Percentiles rank a stretch among this genome's conserved stretches.
These are phyloP conservation scores for Pueraria montana DNA, from an alignment of 306 rosid species.

Conservation along the genomic window DNA sequence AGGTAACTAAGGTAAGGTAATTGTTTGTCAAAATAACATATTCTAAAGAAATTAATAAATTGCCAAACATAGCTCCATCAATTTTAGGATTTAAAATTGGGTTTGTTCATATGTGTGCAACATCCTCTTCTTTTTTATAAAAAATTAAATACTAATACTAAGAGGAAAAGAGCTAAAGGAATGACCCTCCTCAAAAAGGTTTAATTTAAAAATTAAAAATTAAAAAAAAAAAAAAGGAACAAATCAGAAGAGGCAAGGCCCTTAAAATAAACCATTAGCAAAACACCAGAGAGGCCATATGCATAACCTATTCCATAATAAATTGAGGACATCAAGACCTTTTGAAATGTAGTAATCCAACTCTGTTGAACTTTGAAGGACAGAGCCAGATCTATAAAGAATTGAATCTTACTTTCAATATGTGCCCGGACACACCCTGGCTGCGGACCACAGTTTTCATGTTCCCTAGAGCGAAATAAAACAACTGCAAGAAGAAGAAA, in stretches of 20 bases:
- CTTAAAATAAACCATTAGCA: slow-evolving; percentile 19
- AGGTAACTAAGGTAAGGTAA: background rate
- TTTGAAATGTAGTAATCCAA: slow-evolving; percentile 35
- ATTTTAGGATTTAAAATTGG: slow-evolving; percentile 36
- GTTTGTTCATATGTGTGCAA: slow-evolving; percentile 6
- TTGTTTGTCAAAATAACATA: background rate
- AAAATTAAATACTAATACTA: slow-evolving; percentile 9
- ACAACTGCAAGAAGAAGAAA: slow-evolving; percentile 79
- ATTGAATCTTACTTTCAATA: slow-evolving; percentile 84
- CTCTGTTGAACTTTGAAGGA: slow-evolving; percentile 40
- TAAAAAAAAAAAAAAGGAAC: background rate
- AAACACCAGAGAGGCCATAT: slow-evolving; percentile 35
- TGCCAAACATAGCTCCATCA: background rate
- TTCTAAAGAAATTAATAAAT: slow-evolving; percentile 20
- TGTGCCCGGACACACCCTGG: slow-evolving; percentile 98
- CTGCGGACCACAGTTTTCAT: slow-evolving; percentile 92
- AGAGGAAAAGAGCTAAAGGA: slow-evolving; percentile 8
- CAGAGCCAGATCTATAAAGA: slow-evolving; percentile 30
- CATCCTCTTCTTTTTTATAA: background rate
- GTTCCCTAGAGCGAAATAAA: slow-evolving; percentile 94
- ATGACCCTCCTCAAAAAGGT: slow-evolving; percentile 2
- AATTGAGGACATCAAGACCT: slow-evolving; percentile 24
- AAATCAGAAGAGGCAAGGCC: slow-evolving; percentile 13
- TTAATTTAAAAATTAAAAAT: too few species aligned
- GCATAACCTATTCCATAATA: slow-evolving; percentile 35